Base-by-base conservation (phyloP, 2,329 filamentous ascomycete genomes). In the Tetracladium maxilliforme region DNA sequence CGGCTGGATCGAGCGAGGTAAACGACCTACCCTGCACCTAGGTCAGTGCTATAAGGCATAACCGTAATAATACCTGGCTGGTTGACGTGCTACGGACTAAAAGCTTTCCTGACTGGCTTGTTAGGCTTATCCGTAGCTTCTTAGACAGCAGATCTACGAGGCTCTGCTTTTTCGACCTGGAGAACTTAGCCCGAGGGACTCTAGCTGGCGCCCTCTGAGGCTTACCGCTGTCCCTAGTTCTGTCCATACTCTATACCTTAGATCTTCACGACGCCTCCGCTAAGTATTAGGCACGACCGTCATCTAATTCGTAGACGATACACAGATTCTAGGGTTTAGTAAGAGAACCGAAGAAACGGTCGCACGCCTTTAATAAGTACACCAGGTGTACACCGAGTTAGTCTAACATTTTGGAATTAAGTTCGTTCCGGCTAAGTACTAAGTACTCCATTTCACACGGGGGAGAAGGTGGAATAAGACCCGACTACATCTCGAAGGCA, bases 201-300 rank as follows among this genome's bases (percentile, higher is more conserved):
- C 9, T 9, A 6, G 12, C 7, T 14, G 27, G 23, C 13, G 27
- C 19, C 14, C 27, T 19, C 6, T 17, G 25, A 14, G 27, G 23
- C 10, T 29, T 22, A 7, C 13, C 15, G 14, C 22, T 28, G 10
- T 28, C 26, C 6, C 22, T 14, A 18, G 20, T 28, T 16, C 23
- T 29, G 9, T 29, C 25, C 23, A 12, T 29, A 12, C 22, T 29
- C 23, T 29, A 29, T 13, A 26, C 19, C 14, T 5, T 13, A 20
- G 15, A 18, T 9, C 23, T 29, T 6, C 23, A 25, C 6, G 27
- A 17, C 14, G 13, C 9, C 15, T 15, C 7, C 10, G 18, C 10
- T 19, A 4, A 26, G 21, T 21, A 19, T 18, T 16, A 27, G 21
- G 14, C 16, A 12, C 27, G 18, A 27, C 19, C 14, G 4, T 16